These are phyloP conservation scores for Penicillium brasilianum DNA, from an alignment of 2,329 filamentous ascomycete species.

Conservation along the genomic window DNA sequence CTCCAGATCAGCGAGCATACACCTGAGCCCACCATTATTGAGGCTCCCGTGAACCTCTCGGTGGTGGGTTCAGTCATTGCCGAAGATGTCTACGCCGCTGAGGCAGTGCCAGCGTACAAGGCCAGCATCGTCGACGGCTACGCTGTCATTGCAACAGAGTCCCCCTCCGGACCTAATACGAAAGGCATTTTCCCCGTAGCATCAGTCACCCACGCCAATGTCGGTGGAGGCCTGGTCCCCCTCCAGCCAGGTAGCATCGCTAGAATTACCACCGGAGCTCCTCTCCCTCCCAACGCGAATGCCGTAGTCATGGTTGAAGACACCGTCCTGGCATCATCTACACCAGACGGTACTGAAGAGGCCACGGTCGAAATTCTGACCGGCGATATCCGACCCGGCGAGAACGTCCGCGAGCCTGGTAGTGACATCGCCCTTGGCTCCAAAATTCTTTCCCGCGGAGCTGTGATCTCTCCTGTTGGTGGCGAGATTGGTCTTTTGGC, in stretches of 20 bases:
- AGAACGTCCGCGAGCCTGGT: conserved; percentile 90
- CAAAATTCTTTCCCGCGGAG: conserved; percentile 74
- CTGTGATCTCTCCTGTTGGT: conserved; percentile 82
- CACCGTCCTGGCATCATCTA: conserved; percentile 75
- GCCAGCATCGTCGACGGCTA: conserved; percentile 98
- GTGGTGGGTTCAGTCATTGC: conserved; percentile 81
- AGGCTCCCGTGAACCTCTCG: conserved; percentile 64
- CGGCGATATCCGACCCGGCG: conserved; percentile 72
- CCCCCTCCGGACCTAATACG: conserved; percentile 62
- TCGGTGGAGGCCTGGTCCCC: conserved; percentile 65
- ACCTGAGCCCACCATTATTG: conserved; percentile 64
- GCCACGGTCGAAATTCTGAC: conserved; percentile 85
- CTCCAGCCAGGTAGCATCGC: conserved; percentile 78
- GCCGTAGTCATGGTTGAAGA: conserved; percentile 98
- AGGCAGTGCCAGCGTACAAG: conserved; percentile 88
- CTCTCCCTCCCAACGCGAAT: conserved; percentile 83
- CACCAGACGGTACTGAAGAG: conserved; percentile 82
- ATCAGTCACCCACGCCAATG: conserved; percentile 82
- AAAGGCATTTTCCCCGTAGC: conserved; percentile 86
- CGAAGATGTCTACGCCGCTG: conserved; percentile 76
- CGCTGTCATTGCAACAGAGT: conserved; percentile 68
- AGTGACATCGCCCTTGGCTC: conserved; percentile 78
- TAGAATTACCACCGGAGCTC: conserved; percentile 92
- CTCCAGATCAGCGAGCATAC: conserved; percentile 73
- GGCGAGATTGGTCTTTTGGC: conserved; percentile 91